phyloP scores from a whole-genome alignment of 2,329 filamentous ascomycete species.

The Claviceps sp. region DNA sequence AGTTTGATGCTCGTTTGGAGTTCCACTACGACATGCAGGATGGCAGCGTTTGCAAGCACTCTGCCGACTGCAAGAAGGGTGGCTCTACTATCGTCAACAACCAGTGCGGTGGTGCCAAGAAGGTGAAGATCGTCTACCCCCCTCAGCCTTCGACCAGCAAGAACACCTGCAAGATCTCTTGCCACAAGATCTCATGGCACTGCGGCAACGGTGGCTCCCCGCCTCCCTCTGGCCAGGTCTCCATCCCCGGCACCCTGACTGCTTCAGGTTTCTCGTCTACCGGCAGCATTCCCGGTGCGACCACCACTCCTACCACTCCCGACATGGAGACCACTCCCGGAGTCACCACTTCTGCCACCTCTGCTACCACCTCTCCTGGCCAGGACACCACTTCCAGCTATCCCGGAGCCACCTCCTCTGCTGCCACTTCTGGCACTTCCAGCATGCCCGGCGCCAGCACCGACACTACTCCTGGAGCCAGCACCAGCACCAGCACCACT shows the following conservation, averaged over 20 bases:
- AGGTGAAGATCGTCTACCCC: constrained; percentile 58
- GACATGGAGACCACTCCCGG: constrained; percentile 8
- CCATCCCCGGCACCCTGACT: not conserved
- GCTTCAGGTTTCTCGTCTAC: not conserved
- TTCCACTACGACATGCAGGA: constrained; percentile 83
- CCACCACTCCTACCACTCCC: constrained; percentile 2
- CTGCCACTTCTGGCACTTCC: not conserved
- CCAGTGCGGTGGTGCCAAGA: constrained; percentile 84
- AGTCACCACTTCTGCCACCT: constrained; percentile 6
- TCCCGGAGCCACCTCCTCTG: not conserved
- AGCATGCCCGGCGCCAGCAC: constrained; percentile 2
- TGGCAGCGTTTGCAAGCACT: constrained; percentile 70
- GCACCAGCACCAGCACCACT: not conserved
- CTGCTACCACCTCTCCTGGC: not conserved
- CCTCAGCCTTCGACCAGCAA: constrained; percentile 39
- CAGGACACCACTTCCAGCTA: constrained; percentile 1
- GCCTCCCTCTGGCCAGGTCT: constrained; percentile 1
- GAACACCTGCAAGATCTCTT: constrained; percentile 48
- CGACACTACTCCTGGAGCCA: not conserved
- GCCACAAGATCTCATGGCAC: constrained; percentile 41
- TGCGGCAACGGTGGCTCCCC: constrained; percentile 30
- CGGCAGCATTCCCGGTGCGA: not conserved
- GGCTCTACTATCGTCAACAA: constrained; percentile 65
- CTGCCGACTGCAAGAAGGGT: constrained; percentile 48
- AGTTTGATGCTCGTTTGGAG: constrained; percentile 66